Evolutionary conservation across 1,284 basidiomycete species (phyloP).

Genomic region (Porogramme epimiltina): DNA sequence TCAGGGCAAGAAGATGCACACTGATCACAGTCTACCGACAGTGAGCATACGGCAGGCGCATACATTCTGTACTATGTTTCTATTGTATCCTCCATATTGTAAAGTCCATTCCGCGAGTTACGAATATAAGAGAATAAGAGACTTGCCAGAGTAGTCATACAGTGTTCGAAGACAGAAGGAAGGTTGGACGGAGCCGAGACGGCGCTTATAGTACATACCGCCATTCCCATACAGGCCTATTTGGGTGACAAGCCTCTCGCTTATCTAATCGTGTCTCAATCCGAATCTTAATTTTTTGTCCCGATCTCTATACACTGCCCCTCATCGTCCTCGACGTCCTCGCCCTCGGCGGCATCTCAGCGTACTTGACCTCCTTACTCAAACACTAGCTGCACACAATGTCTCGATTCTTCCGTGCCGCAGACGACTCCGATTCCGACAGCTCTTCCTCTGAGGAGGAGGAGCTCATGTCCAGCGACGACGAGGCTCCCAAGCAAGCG

Average conservation of each 20-base stretch:
- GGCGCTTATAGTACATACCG: too few relatives aligned
- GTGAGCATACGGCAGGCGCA: too few relatives aligned
- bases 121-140: too few relatives aligned
- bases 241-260: neutral
- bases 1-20: too few relatives aligned
- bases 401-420: slow-evolving; percentile 89
- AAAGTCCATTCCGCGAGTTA: too few relatives aligned
- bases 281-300: slow-evolving; percentile 25
- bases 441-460: slow-evolving; percentile 74
- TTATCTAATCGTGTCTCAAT: slow-evolving; percentile 5
- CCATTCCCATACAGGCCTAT: too few relatives aligned
- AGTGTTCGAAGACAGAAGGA: too few relatives aligned
- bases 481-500: slow-evolving; percentile 56
- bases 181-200: too few relatives aligned
- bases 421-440: slow-evolving; percentile 80
- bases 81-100: too few relatives aligned
- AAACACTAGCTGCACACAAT: slow-evolving; percentile 40
- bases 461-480: slow-evolving; percentile 78
- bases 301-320: neutral
- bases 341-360: slow-evolving; percentile 7
- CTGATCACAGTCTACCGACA: too few relatives aligned
- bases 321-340: slow-evolving; percentile 13
- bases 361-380: neutral
- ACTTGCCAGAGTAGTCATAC: too few relatives aligned
- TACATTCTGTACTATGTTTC: too few relatives aligned